These are phyloP conservation scores for Vitis hybrid DNA, from an alignment of 177 flowering plant genomes.

Conservation along the genomic window DNA sequence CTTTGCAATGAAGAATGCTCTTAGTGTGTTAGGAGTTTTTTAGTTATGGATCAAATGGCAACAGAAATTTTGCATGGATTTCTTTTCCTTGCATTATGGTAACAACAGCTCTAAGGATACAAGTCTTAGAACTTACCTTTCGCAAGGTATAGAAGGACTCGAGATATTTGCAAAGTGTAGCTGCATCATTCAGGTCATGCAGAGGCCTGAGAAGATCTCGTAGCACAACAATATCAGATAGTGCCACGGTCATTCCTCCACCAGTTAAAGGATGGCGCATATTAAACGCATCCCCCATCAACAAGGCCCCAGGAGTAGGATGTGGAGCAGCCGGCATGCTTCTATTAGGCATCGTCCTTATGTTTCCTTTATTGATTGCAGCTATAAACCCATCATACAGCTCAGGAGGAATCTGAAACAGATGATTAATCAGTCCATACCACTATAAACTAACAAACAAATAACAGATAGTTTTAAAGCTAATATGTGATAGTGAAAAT, in stretches of 20 bases:
- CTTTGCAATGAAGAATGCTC: not conserved
- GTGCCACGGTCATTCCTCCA: conserved; percentile 52
- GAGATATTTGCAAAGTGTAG: conserved; percentile 45
- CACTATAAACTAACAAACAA: not conserved
- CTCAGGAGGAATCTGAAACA: conserved; percentile 38
- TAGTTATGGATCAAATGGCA: not conserved
- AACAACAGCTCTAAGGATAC: no score
- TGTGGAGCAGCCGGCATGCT: conserved; percentile 52
- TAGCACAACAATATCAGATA: conserved; percentile 49
- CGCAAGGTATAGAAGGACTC: conserved; percentile 53
- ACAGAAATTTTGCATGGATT: not conserved
- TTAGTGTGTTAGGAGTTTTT: not conserved
- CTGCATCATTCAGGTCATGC: conserved; percentile 34
- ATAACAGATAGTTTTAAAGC: not conserved
- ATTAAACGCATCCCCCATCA: conserved; percentile 54
- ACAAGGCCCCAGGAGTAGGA: conserved; percentile 46
- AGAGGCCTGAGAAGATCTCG: conserved; percentile 40
- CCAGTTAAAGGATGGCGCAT: conserved; percentile 57
- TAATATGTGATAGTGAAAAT: not conserved
- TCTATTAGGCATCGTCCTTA: conserved; percentile 52
- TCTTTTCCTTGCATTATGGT: not conserved
- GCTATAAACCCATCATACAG: conserved; percentile 35
- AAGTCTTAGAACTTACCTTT: conserved; percentile 24
- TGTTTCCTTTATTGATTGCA: conserved; percentile 42
- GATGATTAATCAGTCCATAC: not conserved